Percentiles rank a stretch among this genome's conserved stretches.
phyloP scores from a whole-genome alignment of 2,329 filamentous ascomycete species.

The Colletotrichum nymphaeae region DNA sequence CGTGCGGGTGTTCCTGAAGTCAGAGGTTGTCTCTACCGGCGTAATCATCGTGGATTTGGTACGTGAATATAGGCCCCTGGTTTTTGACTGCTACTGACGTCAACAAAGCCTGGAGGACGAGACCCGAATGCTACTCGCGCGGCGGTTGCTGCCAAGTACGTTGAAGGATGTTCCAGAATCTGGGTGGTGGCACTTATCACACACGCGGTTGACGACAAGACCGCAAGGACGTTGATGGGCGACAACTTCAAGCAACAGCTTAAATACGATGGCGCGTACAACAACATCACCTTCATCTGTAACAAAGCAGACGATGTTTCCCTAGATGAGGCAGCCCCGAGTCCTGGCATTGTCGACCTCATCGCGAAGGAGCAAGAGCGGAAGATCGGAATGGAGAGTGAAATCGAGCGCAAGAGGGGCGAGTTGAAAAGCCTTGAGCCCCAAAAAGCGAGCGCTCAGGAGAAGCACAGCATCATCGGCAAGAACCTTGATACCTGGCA shows the following conservation, averaged over 20 bases:
- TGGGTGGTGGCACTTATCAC: constrained; percentile 74
- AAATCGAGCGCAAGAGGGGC: neutral
- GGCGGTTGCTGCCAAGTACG: constrained; percentile 67
- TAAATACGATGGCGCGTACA: constrained; percentile 67
- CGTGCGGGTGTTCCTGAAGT: constrained; percentile 52
- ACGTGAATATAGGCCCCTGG: constrained; percentile 39
- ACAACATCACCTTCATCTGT: constrained; percentile 69
- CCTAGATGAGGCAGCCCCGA: constrained; percentile 47
- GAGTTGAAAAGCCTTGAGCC: neutral
- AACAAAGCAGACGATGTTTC: constrained; percentile 71
- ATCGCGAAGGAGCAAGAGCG: neutral
- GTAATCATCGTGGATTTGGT: constrained; percentile 58
- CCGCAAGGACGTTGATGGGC: constrained; percentile 66
- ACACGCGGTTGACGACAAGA: constrained; percentile 69
- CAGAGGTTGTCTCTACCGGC: constrained; percentile 47
- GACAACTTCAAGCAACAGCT: constrained; percentile 69
- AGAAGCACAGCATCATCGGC: neutral
- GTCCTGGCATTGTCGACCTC: constrained; percentile 40
- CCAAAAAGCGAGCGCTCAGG: neutral
- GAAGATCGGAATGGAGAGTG: neutral
- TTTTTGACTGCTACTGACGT: constrained; percentile 26
- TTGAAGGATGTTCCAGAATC: constrained; percentile 68
- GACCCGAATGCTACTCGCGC: constrained; percentile 70
- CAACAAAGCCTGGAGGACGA: constrained; percentile 60
- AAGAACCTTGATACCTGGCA: neutral